phyloP scores from a whole-genome alignment of 305 asterid species.

The Rubia tinctorum region DNA sequence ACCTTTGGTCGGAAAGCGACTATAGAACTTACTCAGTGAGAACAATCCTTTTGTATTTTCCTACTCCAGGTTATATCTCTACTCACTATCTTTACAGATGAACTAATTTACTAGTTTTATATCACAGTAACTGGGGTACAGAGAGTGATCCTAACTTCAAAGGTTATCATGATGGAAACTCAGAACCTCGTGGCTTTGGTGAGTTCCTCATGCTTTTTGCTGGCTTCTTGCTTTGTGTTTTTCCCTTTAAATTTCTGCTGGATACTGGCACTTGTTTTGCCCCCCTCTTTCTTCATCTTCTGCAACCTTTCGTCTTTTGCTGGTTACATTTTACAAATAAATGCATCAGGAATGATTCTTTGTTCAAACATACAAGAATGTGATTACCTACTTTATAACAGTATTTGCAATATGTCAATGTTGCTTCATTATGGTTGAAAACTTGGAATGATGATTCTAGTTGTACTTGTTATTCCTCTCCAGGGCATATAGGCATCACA shows the following conservation, averaged over 20 bases:
- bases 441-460: conserved; percentile 5
- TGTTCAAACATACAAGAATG: not conserved
- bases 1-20: conserved; percentile 74
- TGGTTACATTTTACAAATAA: not conserved
- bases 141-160: conserved; percentile 84
- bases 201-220: conserved; percentile 17
- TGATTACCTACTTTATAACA: not conserved
- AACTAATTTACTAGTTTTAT: conserved; percentile 20
- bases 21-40: conserved; percentile 91
- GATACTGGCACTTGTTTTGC: not conserved
- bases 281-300: not conserved
- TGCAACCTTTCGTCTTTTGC: not conserved
- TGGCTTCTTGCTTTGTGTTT: conserved; percentile 13
- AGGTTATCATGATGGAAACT: conserved; percentile 89
- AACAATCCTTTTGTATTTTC: conserved; percentile 12
- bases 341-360: not conserved
- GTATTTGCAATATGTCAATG: not conserved
- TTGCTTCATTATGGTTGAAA: not conserved
- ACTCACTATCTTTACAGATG: not conserved
- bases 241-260: not conserved
- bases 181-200: conserved; percentile 97
- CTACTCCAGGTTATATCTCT: not conserved
- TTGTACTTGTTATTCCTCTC: conserved; percentile 16
- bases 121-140: conserved; percentile 85
- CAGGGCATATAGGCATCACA: conserved; percentile 86